Evolutionary conservation across 2,329 filamentous ascomycete species (phyloP).

Genomic region (Ascochyta rabiei): DNA sequence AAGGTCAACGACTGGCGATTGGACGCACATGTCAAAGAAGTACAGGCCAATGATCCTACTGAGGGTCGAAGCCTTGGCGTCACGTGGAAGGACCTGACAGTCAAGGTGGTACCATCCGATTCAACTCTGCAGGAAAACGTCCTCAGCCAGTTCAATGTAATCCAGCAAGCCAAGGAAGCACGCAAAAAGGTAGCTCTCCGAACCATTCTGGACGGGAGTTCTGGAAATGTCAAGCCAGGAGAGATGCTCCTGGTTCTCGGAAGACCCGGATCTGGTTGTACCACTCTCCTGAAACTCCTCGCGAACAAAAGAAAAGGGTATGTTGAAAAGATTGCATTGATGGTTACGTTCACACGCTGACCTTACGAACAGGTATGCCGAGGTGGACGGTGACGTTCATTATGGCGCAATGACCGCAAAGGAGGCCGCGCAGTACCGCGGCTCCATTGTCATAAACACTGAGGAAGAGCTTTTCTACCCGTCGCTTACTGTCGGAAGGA

Average conservation of each 20-base stretch:
- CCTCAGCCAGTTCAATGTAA: constrained; percentile 52
- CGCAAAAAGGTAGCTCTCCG: constrained; percentile 59
- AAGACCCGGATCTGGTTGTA: constrained; percentile 56
- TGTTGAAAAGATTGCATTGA: constrained; percentile 4
- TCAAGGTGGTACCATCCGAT: constrained; percentile 22
- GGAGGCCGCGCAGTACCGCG: constrained; percentile 77
- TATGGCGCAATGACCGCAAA: constrained; percentile 66
- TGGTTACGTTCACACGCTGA: not conserved
- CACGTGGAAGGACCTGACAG: constrained; percentile 23
- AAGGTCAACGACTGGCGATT: constrained; percentile 32
- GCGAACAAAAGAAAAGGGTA: constrained; percentile 61
- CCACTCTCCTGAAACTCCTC: constrained; percentile 74
- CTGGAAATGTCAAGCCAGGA: constrained; percentile 68
- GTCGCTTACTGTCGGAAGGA: constrained; percentile 58
- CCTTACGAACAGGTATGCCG: constrained; percentile 70
- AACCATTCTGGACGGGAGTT: constrained; percentile 67
- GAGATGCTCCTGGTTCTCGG: constrained; percentile 77
- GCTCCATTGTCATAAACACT: constrained; percentile 71
- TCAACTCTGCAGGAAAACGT: constrained; percentile 26
- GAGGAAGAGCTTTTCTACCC: constrained; percentile 62
- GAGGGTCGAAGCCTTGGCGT: constrained; percentile 20
- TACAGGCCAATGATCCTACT: constrained; percentile 23
- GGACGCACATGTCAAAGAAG: constrained; percentile 26
- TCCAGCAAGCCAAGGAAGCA: constrained; percentile 53
- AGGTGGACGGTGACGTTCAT: constrained; percentile 66